Base-by-base conservation (phyloP, 495 filamentous ascomycete genomes). In the Extremus antarcticus region DNA sequence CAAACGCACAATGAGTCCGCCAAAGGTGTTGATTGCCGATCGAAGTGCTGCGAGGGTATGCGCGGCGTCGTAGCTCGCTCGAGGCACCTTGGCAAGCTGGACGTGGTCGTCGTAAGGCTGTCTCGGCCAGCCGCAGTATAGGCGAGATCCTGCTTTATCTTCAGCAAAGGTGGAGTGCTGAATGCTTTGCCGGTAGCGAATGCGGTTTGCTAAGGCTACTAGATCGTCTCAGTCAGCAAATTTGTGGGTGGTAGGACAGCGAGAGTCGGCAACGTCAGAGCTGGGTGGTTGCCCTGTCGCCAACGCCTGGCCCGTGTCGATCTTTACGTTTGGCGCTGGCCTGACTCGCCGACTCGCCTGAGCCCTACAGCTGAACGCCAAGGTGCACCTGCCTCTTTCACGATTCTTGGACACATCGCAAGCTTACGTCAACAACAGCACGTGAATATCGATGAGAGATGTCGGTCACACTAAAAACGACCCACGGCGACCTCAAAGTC, bases 401-500 rank as follows among this genome's bases (percentile, higher is more conserved):
- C n/a, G n/a, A n/a, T n/a, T n/a, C n/a, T n/a, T n/a, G n/a, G n/a
- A n/a, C n/a, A 4, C 4, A 7, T 35, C 13, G 29, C 29, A 13
- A 35, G 7, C 29, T 35, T 35, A 7, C 29, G 29, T 35, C 4
- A 35, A 35, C 7, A 35, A 35, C 13, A 35, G n/a, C n/a, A 7
- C 29, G 29, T 35, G 13, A 35, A 35, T 4, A 35, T 7, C 13
- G 13, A 35, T 4, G 29, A 23, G 20, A 23, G 10, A 61, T 62
- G 59, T 43, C 59, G n/a, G 51, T 62, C 1, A 62, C 59, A 7
- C 78, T 98, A 11, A 89, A 95, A 73, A 98, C 92, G 41, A 86
- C 82, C 17, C 78, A 84, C 51, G 92, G 92, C 60, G 86, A 91
- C 70, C 78, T 98, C 65, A 98, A 97, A 71, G 81, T 97, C 67